Percentiles rank a stretch among this genome's conserved stretches.
phyloP scores from a whole-genome alignment of 257 asterid genomes.

The Penstemon eatonii region DNA sequence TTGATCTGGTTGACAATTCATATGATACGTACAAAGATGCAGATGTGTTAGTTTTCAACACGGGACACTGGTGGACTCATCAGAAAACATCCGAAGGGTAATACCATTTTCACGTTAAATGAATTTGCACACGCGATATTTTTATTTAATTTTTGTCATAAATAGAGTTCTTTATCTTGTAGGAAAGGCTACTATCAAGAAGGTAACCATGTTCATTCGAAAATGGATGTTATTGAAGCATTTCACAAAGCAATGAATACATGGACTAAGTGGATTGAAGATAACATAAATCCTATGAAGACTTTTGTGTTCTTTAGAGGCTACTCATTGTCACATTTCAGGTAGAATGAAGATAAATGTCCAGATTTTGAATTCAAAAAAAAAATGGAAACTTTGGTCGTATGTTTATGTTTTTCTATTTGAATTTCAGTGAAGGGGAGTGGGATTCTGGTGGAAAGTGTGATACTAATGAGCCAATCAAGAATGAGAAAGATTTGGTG shows the following conservation, averaged over 20 bases:
- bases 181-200: slow-evolving; percentile 84
- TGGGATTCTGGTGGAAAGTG: slow-evolving; percentile 81
- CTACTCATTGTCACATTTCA: slow-evolving; percentile 73
- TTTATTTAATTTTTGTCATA: neutral
- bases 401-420: slow-evolving; percentile 2
- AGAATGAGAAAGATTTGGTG: slow-evolving; percentile 46
- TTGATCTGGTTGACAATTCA: slow-evolving; percentile 55
- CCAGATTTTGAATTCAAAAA: neutral
- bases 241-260: slow-evolving; percentile 66
- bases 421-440: slow-evolving; percentile 58
- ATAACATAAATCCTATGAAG: slow-evolving; percentile 49
- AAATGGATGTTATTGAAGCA: slow-evolving; percentile 62
- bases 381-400: neutral
- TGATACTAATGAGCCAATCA: slow-evolving; percentile 54
- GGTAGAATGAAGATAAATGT: slow-evolving; percentile 36
- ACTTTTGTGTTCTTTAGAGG: slow-evolving; percentile 70
- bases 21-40: slow-evolving; percentile 52
- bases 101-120: neutral
- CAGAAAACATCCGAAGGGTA: slow-evolving; percentile 76
- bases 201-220: slow-evolving; percentile 59
- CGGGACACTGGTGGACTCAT: slow-evolving; percentile 92
- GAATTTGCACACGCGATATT: neutral
- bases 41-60: slow-evolving; percentile 67
- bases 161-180: slow-evolving; percentile 25
- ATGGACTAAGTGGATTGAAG: slow-evolving; percentile 71